Percentiles rank a stretch among this genome's conserved stretches.
These are phyloP conservation scores for Colletotrichum siamense DNA, from an alignment of 2,329 filamentous ascomycete species.

Conservation along the genomic window DNA sequence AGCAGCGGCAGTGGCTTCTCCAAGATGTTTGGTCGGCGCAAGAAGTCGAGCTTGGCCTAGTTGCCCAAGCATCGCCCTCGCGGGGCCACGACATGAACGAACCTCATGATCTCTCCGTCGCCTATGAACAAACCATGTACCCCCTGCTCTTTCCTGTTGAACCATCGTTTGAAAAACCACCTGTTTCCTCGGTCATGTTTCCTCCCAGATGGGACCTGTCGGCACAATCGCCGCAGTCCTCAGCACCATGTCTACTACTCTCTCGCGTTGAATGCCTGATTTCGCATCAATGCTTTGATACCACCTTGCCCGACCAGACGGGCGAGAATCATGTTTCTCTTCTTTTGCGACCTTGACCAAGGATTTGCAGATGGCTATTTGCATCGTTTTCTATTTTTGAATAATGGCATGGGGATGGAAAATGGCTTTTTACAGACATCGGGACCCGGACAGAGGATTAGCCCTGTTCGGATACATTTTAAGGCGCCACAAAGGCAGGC, in stretches of 20 bases:
- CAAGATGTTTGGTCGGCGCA: conserved; percentile 55
- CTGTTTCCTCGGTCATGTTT: not conserved
- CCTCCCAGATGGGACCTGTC: not conserved
- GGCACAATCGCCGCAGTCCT: not conserved
- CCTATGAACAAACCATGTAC: conserved; percentile 6
- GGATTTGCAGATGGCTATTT: not conserved
- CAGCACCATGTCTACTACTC: not conserved
- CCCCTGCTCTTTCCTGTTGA: not conserved
- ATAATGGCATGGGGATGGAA: conserved; percentile 1
- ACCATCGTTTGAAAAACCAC: not conserved
- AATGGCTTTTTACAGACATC: not conserved
- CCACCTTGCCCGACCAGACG: conserved; percentile 7
- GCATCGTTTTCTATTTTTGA: not conserved
- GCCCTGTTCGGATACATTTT: not conserved
- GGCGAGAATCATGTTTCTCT: conserved; percentile 11
- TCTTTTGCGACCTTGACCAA: not conserved
- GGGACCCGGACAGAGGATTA: not conserved
- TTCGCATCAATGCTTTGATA: conserved; percentile 15
- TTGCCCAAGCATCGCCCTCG: not conserved
- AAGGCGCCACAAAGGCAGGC: not conserved
- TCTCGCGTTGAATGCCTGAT: not conserved
- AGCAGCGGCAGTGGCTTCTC: conserved; percentile 47
- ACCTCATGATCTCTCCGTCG: conserved; percentile 6
- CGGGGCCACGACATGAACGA: conserved; percentile 18
- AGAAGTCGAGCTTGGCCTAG: conserved; percentile 46